Evolutionary conservation across 345 rosid genomes (phyloP).

Genomic region (Trapa bicornis): DNA sequence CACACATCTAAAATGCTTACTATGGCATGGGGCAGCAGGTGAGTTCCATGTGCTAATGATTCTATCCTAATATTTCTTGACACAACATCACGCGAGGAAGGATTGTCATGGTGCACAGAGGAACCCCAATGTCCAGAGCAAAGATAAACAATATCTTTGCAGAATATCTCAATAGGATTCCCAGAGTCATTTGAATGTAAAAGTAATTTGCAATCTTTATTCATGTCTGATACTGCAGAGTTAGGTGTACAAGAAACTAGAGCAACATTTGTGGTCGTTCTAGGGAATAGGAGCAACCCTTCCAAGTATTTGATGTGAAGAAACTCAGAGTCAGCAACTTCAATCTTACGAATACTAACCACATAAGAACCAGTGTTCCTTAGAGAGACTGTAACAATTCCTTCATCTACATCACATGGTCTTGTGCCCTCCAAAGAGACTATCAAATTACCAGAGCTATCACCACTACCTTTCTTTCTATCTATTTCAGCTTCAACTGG

Average conservation of each 20-base stretch:
- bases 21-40: conserved; percentile 17
- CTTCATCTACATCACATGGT: conserved; percentile 21
- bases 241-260: conserved; percentile 25
- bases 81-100: conserved; percentile 11
- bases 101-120: conserved; percentile 16
- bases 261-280: conserved; percentile 40
- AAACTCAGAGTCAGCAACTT: conserved; percentile 24
- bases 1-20: conserved; percentile 13
- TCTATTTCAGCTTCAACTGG: conserved; percentile 45
- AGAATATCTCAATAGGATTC: conserved; percentile 38
- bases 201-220: conserved; percentile 30
- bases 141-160: conserved; percentile 26
- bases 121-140: conserved; percentile 28
- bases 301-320: conserved; percentile 40
- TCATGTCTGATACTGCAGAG: conserved; percentile 16
- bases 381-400: conserved; percentile 33
- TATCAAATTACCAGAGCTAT: conserved; percentile 17
- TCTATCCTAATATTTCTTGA: conserved; percentile 18
- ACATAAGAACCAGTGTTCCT: conserved; percentile 31
- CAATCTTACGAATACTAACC: conserved; percentile 27
- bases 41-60: conserved; percentile 14
- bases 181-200: conserved; percentile 46
- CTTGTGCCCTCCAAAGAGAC: conserved; percentile 32
- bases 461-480: conserved; percentile 15
- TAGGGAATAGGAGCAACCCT: conserved; percentile 56